Evolutionary conservation across 2,329 filamentous ascomycete species (phyloP), one percentile per base, ranked within the genome.

Genomic region (Didymella sp.): DNA sequence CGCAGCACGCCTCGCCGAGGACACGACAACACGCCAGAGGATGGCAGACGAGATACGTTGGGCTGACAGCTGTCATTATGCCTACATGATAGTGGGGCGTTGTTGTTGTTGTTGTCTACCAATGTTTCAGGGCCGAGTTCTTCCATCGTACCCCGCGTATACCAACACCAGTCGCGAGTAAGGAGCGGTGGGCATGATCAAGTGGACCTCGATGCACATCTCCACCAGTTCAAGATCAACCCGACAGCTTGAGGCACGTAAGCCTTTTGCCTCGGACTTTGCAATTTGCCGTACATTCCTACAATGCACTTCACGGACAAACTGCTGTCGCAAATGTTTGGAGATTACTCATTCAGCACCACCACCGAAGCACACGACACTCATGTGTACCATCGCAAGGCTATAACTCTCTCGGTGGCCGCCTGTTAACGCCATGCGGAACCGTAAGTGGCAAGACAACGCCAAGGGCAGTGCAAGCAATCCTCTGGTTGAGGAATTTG

Each of bases 1-100:
- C 43, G 61, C 60, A 61, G 42, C 56, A 48, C 27, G 58, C 45
- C 43, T 55, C 53, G 51, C 42, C 54, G 56, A 62, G 56, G 28
- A 41, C 33, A 45, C 24, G 25, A 46, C 35, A 61, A 43, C 49
- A 49, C 56, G 37, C 30, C 30, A 56, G 37, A 55, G 9, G n/a
- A 33, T 40, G 22, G 12, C 40, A 38, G 33, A 41, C 31, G 42
- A 31, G 35, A 31, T 43, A 30, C 8, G 27, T 24, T 19, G n/a
- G 21, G 27, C n/a, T 55, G 59, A 58, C 54, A 59, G 45, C 55
- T 63, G 59, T 60, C 57, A 55, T 41, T n/a, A 43, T 38, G 44
- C 31, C 42, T 48, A 43, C 50, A 55, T 43, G 44, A 56, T n/a
- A 38, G 44, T 41, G 45, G 56, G 30, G 30, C 51, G 27, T 35